Evolutionary conservation across 768 basidiomycete species (phyloP).

Genomic region (Psilocybe sp.): DNA sequence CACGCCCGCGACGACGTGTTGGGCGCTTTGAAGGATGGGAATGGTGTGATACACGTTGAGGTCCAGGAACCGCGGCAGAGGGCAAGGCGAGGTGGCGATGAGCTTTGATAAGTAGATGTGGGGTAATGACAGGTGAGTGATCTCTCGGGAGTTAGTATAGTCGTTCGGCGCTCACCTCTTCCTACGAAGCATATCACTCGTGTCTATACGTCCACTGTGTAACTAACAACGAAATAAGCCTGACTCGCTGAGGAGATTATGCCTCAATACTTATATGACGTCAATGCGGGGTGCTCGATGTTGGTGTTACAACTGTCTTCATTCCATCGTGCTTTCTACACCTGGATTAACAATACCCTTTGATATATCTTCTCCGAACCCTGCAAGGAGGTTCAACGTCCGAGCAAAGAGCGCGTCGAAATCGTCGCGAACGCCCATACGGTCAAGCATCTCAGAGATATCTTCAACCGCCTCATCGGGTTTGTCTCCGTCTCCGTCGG

Average conservation of each 20-base stretch:
- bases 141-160: not conserved
- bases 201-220: too few relatives aligned
- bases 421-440: conserved; percentile 54
- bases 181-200: too few relatives aligned
- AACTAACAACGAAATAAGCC: too few relatives aligned
- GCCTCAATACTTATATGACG: too few relatives aligned
- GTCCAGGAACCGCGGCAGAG: conserved; percentile 23
- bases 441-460: conserved; percentile 39
- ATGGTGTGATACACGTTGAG: conserved; percentile 25
- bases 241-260: too few relatives aligned
- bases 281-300: too few relatives aligned
- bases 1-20: conserved; percentile 20
- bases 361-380: conserved; percentile 22
- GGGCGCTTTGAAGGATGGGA: conserved; percentile 13
- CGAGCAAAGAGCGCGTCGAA: conserved; percentile 63
- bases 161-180: too few relatives aligned
- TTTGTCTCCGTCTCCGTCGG: conserved; percentile 12
- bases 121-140: too few relatives aligned
- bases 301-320: too few relatives aligned
- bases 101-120: conserved; percentile 4
- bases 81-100: conserved; percentile 23
- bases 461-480: conserved; percentile 26
- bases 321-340: too few relatives aligned
- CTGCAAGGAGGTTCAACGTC: conserved; percentile 61
- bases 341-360: too few relatives aligned